phyloP scores from a whole-genome alignment of 192 early-diverging fungal genomes.

The Martensiomyces pterosporus region DNA sequence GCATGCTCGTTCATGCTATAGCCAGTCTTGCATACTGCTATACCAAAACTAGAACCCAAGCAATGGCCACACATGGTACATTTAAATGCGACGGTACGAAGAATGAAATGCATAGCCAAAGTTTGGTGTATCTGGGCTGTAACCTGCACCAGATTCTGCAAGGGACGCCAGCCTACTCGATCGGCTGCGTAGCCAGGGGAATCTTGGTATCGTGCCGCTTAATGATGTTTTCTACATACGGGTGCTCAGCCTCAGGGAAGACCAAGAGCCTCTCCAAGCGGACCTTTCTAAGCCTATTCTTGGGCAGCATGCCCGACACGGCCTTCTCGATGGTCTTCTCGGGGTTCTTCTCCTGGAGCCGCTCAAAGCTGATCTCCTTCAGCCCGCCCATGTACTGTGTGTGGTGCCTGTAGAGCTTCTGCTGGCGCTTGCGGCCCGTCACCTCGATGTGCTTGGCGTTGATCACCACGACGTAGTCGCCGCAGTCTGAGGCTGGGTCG shows the following conservation, averaged over 20 bases:
- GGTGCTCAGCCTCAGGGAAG: slow-evolving; percentile 82
- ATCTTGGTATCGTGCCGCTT: slow-evolving; percentile 68
- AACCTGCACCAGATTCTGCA: too few relatives aligned
- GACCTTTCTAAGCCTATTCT: slow-evolving; percentile 79
- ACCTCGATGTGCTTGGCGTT: slow-evolving; percentile 79
- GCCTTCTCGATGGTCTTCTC: slow-evolving; percentile 83
- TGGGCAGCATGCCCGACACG: slow-evolving; percentile 91
- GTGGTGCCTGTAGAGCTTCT: slow-evolving; percentile 87
- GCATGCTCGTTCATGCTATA: too few relatives aligned
- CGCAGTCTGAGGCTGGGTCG: slow-evolving; percentile 85
- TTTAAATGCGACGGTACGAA: too few relatives aligned
- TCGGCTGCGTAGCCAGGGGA: slow-evolving; percentile 36
- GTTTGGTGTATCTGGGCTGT: too few relatives aligned
- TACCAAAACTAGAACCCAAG: too few relatives aligned
- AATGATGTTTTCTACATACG: slow-evolving; percentile 80
- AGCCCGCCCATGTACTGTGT: slow-evolving; percentile 82
- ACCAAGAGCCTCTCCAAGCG: slow-evolving; percentile 73
- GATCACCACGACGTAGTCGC: slow-evolving; percentile 95
- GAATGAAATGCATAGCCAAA: too few relatives aligned
- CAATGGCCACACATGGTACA: too few relatives aligned
- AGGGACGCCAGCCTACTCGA: slow-evolving; percentile 34
- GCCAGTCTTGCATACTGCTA: too few relatives aligned
- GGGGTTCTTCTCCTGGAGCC: slow-evolving; percentile 71
- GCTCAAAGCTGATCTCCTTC: slow-evolving; percentile 71
- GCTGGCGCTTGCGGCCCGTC: slow-evolving; percentile 77